Conservation (phyloP, 345 rosid genomes). For the Passiflora organensis region DNA sequence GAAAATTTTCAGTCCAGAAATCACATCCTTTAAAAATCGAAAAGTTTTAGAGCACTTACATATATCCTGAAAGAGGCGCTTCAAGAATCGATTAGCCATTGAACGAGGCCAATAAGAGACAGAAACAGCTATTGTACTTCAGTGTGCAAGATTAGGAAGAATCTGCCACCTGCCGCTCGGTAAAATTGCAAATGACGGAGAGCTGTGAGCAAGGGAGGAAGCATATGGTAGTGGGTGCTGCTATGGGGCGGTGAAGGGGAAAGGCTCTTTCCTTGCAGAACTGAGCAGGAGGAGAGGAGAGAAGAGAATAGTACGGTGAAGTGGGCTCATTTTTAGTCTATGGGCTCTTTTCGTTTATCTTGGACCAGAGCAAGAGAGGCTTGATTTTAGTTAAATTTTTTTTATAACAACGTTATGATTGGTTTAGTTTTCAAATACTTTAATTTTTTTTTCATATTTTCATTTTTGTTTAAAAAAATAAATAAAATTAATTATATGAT, state of each 20-base stretch:
- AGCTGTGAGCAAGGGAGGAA: not conserved
- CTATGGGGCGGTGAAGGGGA: not conserved
- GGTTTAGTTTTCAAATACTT: no score
- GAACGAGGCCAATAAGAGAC: not conserved
- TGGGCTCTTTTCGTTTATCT: no score
- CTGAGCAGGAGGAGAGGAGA: not conserved
- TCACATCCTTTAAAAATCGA: not conserved
- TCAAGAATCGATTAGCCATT: conserved; percentile 20
- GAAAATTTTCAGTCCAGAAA: not conserved
- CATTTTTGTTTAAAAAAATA: no score
- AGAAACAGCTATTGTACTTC: no score
- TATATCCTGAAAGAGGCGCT: conserved; percentile 10
- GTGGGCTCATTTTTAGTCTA: no score
- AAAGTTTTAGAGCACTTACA: conserved; percentile 7
- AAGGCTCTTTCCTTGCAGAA: no score
- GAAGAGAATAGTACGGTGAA: not conserved
- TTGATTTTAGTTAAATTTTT: no score
- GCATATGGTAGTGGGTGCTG: not conserved
- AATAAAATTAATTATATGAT: no score
- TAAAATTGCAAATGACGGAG: not conserved
- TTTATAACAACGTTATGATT: no score
- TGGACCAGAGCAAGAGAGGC: no score
- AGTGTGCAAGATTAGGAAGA: not conserved
- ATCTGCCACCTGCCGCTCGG: not conserved
- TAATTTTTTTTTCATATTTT: no score